Evolutionary conservation across 306 rosid genomes (phyloP), one percentile per base, ranked within the genome.

Genomic region (Corylus heterophylla): DNA sequence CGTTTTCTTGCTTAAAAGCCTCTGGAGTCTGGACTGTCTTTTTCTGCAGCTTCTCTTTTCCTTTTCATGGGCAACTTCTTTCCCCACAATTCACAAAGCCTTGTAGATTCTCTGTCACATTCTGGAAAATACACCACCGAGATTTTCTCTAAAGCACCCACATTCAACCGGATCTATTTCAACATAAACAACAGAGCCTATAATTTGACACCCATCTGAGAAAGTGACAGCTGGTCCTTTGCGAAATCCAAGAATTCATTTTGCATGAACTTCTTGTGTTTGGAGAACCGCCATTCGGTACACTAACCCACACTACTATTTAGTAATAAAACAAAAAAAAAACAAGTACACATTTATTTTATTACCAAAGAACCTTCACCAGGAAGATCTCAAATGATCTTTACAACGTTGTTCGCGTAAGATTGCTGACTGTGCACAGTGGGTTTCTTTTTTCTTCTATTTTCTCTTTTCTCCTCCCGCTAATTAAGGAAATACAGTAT

Each of bases 131-230:
- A 42, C 12, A 31, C 9, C 74, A 68, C 61, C 42, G n/a, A 49
- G 45, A 73, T 54, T 39, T 25, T 42, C 45, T 42, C 54, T 3
- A 12, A 7, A 29, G 45, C 59, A 3, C 20, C 44, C 73, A 59
- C 77, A 74, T 56, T 68, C 31, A 67, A 31, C 63, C 31, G 78
- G 84, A 71, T 71, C 76, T 37, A 73, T 18, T n/a, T 58, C 77
- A 44, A 35, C 35, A 7, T 17, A 58, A 37, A 67, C 63, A 8
- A 44, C 68, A 16, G 78, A 74, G 4, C 18, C 68, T 5, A 18
- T 37, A 39, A 76, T 35, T 76, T 62, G 29, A 18, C 16, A 49
- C 63, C 45, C 73, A 11, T 14, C 3, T 11, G 66, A 59, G 66
- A 59, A 59, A 22, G 66, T 8, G 16, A 59, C 66, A 18, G 25